phyloP scores from a whole-genome alignment of 192 early-diverging fungal species.

The Coemansia sp. region DNA sequence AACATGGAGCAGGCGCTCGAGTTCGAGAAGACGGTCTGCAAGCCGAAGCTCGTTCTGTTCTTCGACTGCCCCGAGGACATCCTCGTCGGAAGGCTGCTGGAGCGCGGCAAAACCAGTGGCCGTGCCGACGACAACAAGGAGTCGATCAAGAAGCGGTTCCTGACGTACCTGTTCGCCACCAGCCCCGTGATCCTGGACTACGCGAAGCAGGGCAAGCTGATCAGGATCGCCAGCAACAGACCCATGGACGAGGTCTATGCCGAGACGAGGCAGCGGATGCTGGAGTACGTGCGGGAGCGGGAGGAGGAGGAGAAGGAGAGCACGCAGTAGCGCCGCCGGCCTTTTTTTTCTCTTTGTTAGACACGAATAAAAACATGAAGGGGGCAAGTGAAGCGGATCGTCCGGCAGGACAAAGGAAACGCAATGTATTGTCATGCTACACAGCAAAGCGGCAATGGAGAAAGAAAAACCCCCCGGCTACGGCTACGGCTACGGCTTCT shows the following conservation, averaged over 20 bases:
- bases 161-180: conserved; percentile 77
- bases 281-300: conserved; percentile 44
- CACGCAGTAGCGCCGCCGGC: not conserved
- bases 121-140: conserved; percentile 94
- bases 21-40: conserved; percentile 85
- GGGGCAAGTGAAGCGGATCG: no score
- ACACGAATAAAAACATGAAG: not conserved
- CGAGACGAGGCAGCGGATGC: conserved; percentile 54
- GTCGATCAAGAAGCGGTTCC: conserved; percentile 94
- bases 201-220: conserved; percentile 74
- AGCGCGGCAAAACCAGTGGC: conserved; percentile 93
- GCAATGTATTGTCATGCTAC: no score
- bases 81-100: conserved; percentile 86
- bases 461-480: not conserved
- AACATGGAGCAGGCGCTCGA: conserved; percentile 89
- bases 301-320: not conserved
- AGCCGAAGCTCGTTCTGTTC: conserved; percentile 78
- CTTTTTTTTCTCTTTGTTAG: not conserved
- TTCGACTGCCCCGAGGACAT: conserved; percentile 95
- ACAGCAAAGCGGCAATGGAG: no score
- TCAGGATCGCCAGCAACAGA: conserved; percentile 68
- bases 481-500: conserved; percentile 21
- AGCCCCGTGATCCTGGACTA: conserved; percentile 91
- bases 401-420: no score
- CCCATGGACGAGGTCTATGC: conserved; percentile 69